A percentile compares a stretch with the other conserved stretches of the same genome.
Evolutionary conservation across 495 filamentous ascomycete genomes (phyloP).

Genomic region (Aspergillus bridgeri): DNA sequence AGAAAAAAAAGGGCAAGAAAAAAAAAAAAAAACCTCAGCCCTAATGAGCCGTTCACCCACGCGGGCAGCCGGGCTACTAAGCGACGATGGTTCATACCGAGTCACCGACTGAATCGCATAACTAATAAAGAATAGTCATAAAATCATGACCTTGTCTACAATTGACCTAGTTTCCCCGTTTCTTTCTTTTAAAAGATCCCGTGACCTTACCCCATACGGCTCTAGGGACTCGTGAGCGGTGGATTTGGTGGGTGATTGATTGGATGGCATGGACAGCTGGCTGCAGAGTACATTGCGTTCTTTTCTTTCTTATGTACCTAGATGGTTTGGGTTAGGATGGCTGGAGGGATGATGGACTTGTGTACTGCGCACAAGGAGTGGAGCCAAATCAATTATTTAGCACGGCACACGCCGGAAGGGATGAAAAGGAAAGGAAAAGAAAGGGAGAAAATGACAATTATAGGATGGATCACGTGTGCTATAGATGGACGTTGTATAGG

Average conservation of each 20-base stretch:
- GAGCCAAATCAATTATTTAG: too few relatives aligned
- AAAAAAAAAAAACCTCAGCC: background rate
- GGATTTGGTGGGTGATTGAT: background rate
- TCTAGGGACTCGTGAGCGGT: background rate
- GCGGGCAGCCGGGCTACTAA: conserved; percentile 4
- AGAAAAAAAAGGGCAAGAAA: background rate
- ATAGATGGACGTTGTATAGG: background rate
- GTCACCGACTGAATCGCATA: too few relatives aligned
- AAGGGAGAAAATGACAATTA: background rate
- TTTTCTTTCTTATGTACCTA: background rate
- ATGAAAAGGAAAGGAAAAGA: background rate
- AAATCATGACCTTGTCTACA: too few relatives aligned
- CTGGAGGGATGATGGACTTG: too few relatives aligned
- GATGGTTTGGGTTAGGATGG: background rate
- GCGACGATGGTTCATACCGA: background rate
- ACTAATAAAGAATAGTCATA: too few relatives aligned
- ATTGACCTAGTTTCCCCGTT: too few relatives aligned
- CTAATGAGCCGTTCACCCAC: conserved; percentile 8
- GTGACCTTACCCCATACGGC: background rate
- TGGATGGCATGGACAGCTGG: background rate
- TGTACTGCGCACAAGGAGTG: too few relatives aligned
- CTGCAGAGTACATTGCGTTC: background rate
- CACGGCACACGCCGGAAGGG: conserved; percentile 17
- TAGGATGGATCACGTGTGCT: conserved; percentile 9
- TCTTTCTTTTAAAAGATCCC: too few relatives aligned